Evolutionary conservation across 495 filamentous ascomycete species (phyloP), one percentile per base, ranked within the genome.

Genomic region (Aspergillus incahuasiensis): DNA sequence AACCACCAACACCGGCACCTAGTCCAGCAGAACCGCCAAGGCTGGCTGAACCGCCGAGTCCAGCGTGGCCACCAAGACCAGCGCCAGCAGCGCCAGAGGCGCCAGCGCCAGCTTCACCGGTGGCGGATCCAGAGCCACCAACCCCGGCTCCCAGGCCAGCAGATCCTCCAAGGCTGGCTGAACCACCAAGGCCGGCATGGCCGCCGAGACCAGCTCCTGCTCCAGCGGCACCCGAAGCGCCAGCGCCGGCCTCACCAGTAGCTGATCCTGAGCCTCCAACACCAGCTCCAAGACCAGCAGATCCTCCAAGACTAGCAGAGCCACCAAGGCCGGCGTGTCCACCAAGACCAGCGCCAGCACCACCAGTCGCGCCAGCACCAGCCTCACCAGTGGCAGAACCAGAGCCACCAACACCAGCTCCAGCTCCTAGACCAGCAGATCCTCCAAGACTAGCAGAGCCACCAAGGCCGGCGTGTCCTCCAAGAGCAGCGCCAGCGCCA

Each of bases 161-260:
- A 25, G 24, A 34, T 15, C 46, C 25, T 6, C 46, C 46, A 6
- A 48, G 11, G 2, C 6, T 20, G 3, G n/a, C 32, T 5, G 7
- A 35, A 2, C 32, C 32, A 35, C 32, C 32, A 35, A 35, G 6
- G 32, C 32, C 32, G 13, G 32, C 32, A 12, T 9, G 12, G 5
- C 32, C 32, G 12, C 32, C 32, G 32, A 35, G 32, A 35, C 32
- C 32, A 15, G 32, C 32, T 6, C 32, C 32, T 7, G 13, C 6
- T 20, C n/a, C 15, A 38, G 48, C 3, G n/a, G 50, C 32, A 8
- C 65, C 41, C 4, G 16, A 39, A 9, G 63, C 54, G 9, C 60
- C 63, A 9, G 44, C 56, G 21, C 63, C 54, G 12, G 32, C 32
- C 12, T 35, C 32, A 11, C 32, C 32, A 12, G 32, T 35, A 15